Evolutionary conservation across 1,284 basidiomycete species (phyloP), one percentile per base, ranked within the genome.

Genomic region (Tilletiaria anomala): DNA sequence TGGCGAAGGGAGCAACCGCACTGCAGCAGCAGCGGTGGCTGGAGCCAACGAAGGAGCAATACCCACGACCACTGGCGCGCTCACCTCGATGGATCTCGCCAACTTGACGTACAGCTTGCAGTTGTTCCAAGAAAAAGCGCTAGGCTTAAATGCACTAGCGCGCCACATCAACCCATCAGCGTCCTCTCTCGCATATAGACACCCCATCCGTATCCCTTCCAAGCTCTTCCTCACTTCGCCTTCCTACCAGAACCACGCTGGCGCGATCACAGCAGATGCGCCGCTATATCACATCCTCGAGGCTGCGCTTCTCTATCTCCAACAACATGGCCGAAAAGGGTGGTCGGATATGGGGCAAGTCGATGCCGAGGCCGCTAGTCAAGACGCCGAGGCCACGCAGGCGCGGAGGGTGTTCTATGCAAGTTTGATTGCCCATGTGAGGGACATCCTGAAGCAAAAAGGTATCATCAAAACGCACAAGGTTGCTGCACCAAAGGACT

Each of bases 141-240:
- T 64, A 11, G 61, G 59, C 23, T 46, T 48, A 17, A 45, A 51
- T 14, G 53, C 54, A 4, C n/a, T n/a, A n/a, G 32, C 49, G 10
- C 48, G 51, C 14, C 56, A 58, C 6, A 50, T 51, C 17, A 37
- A 58, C 23, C 46, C 57, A 8, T 39, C 35, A 12, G 51, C 51
- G 14, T 42, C 40, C n/a, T 33, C 39, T 10, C 38, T 43, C 32
- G 31, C 32, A 14, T 20, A 41, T 10, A 48, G 41, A 34, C 59
- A 58, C 34, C 57, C 59, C n/a, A 41, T 49, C 31, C 48, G 59
- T 31, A 55, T 64, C 33, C 61, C 61, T 15, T 54, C 58, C 23
- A 36, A 39, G 4, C 34, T 57, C 35, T 57, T 64, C 42, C 47
- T 53, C n/a, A 51, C 59, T 21, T 49, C 50, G 37, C 20, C 45